Percentiles rank a stretch among this genome's conserved stretches.
phyloP scores from a whole-genome alignment of 164 flowering plant species.

The Cinnamomum micranthum region DNA sequence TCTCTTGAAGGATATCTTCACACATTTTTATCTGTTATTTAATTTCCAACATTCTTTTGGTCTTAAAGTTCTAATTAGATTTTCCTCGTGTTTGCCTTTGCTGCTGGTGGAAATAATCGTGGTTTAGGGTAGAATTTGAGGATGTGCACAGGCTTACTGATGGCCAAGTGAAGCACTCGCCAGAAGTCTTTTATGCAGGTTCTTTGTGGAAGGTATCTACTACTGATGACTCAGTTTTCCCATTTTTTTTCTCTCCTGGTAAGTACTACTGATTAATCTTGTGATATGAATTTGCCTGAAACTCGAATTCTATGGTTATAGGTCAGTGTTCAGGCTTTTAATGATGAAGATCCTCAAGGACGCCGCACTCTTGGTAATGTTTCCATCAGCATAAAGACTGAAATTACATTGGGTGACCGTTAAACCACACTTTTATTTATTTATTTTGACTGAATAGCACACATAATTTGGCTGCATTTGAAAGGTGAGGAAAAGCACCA shows the following conservation, averaged over 20 bases:
- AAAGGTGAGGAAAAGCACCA: too few relatives aligned
- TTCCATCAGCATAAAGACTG: constrained; percentile 1
- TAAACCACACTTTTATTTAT: background rate
- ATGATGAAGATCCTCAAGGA: constrained; percentile 99
- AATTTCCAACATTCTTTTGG: background rate
- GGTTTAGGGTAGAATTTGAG: constrained; percentile 81
- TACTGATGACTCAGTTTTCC: background rate
- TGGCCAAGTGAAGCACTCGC: constrained; percentile 96
- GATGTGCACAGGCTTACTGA: constrained; percentile 90
- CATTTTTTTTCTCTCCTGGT: background rate
- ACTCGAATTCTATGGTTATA: constrained; percentile 18
- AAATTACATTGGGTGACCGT: background rate
- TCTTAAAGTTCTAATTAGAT: too few relatives aligned
- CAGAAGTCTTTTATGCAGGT: constrained; percentile 95
- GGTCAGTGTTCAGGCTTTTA: constrained; percentile 98
- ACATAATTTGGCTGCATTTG: too few relatives aligned
- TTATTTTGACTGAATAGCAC: too few relatives aligned
- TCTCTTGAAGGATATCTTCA: background rate
- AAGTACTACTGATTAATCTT: background rate
- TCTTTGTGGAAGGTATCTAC: constrained; percentile 89
- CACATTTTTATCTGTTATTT: background rate
- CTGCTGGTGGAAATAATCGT: background rate
- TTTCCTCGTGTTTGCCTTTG: background rate
- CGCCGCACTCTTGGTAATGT: constrained; percentile 91
- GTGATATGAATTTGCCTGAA: constrained; percentile 1